Evolutionary conservation across 2,329 filamentous ascomycete genomes (phyloP).

Genomic region (Magnaporthiopsis rhizophila): DNA sequence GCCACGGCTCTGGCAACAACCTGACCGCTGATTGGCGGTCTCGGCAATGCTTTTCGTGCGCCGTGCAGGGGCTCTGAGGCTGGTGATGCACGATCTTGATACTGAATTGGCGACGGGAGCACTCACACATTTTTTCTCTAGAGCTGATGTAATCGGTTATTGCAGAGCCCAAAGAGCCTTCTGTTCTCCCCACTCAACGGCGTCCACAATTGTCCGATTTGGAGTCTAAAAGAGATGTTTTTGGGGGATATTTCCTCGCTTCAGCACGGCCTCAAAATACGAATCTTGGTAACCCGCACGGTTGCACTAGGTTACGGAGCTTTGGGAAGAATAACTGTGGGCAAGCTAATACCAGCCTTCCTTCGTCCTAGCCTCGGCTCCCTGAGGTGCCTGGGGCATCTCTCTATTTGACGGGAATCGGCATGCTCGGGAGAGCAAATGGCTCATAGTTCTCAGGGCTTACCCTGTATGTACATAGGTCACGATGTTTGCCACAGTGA

Average conservation of each 20-base stretch:
- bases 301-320: background rate
- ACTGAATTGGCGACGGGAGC: background rate
- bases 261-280: background rate
- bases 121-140: background rate
- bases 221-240: too few species aligned
- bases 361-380: background rate
- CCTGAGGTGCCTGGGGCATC: background rate
- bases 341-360: background rate
- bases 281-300: background rate
- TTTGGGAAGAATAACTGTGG: background rate
- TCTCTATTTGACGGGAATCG: background rate
- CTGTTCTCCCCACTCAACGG: background rate
- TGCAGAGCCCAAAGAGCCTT: background rate
- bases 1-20: background rate
- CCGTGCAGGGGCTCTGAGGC: background rate
- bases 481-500: background rate
- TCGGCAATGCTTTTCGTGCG: background rate
- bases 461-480: background rate
- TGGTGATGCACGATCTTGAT: background rate
- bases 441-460: background rate
- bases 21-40: too few species aligned
- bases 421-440: background rate
- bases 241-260: background rate
- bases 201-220: too few species aligned
- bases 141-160: background rate